Evolutionary conservation across 331 rosid species (phyloP), one percentile per base, ranked within the genome.

Genomic region (Acacia concinna): DNA sequence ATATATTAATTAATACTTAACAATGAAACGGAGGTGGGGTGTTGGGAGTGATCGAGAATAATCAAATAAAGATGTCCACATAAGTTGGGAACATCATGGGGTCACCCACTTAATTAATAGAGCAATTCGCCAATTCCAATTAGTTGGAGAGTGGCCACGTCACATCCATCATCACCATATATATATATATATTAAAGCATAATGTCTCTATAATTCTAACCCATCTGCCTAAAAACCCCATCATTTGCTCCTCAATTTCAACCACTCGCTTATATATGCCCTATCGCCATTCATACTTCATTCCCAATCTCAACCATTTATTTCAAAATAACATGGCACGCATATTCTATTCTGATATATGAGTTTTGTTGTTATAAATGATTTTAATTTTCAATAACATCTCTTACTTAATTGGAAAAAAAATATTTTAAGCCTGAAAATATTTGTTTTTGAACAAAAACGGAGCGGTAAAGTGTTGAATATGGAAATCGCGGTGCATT

Each of bases 1-100:
- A 9, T 51, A 21, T 4, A 52, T 54, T 63, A 31, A 31, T 63
- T 17, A 64, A 32, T 18, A 32, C 32, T 27, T n/a, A n/a, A 30
- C 57, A 15, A 15, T 31, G 5, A 11, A 12, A 25, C 0, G 31
- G 13, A 18, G 30, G 62, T 2, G 18, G 67, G 67, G 37, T 12
- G 10, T 10, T 4, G 20, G 30, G n/a, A n/a, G n/a, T n/a, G n/a
- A 25, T 35, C 4, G 10, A 12, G 67, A 60, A 21, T 14, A 17
- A 52, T 52, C 13, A n/a, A 52, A n/a, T 52, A 28, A 60, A 27
- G 37, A 27, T 28, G 68, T 62, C 68, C 68, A 30, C 40, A 62
- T 62, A 62, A 30, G 68, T 62, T 9, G 66, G 69, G 69, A 35
- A 44, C 68, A 74, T 51, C 59, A 78, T 23, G 68, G 6, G 75